These are phyloP conservation scores for Coniochaeta sp. DNA, from an alignment of 2,329 filamentous ascomycete species.

Conservation along the genomic window DNA sequence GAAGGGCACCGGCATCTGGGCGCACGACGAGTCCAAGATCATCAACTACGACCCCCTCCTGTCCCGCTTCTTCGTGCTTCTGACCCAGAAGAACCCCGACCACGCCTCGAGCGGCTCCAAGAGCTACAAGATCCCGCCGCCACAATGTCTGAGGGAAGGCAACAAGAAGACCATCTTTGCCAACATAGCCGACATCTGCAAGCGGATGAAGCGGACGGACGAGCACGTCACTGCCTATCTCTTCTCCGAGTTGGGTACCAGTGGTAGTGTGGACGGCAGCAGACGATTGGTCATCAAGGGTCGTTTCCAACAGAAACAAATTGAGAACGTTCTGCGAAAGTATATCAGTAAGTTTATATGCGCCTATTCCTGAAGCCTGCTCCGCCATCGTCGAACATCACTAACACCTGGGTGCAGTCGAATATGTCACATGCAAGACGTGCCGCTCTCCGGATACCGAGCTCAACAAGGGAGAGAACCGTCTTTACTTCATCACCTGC, in stretches of 20 bases:
- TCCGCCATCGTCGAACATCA: neutral
- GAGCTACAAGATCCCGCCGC: conserved; percentile 98
- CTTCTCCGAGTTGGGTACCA: conserved; percentile 96
- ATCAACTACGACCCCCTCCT: conserved; percentile 84
- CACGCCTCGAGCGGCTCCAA: conserved; percentile 81
- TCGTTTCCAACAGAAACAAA: conserved; percentile 99
- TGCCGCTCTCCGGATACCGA: conserved; percentile 92
- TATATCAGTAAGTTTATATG: conserved; percentile 58
- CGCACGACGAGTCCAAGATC: conserved; percentile 66
- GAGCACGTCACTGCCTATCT: conserved; percentile 96
- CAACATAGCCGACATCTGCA: conserved; percentile 98
- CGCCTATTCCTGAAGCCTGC: neutral
- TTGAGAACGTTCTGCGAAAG: conserved; percentile 92
- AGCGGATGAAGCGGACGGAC: conserved; percentile 97
- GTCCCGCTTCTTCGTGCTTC: conserved; percentile 85
- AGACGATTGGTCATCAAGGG: conserved; percentile 96
- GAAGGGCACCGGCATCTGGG: conserved; percentile 84
- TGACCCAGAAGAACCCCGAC: conserved; percentile 95
- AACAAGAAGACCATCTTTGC: conserved; percentile 99
- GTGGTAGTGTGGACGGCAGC: conserved; percentile 87
- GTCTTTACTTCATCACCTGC: conserved; percentile 97
- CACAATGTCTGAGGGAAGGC: conserved; percentile 97
- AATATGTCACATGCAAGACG: conserved; percentile 99
- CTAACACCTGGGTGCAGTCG: conserved; percentile 47
- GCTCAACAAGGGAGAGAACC: conserved; percentile 97